Conservation (phyloP, 2,329 filamentous ascomycete species). For the Penicillium sp. region DNA sequence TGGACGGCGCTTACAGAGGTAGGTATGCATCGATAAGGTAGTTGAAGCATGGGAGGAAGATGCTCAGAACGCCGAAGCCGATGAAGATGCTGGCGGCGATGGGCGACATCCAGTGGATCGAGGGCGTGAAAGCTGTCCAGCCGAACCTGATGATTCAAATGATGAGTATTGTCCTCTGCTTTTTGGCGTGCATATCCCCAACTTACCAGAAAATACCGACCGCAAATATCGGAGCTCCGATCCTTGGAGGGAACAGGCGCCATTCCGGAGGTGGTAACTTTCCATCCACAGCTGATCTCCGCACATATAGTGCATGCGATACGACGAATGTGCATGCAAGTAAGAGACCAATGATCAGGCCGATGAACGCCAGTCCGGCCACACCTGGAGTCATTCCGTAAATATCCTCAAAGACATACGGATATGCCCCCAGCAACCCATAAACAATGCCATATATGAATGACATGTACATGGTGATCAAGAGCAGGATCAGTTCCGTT, state of each 20-base stretch:
- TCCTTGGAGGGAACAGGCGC: constrained; percentile 58
- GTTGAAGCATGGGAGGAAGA: constrained; percentile 62
- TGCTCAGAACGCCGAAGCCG: constrained; percentile 61
- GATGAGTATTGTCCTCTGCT: background rate
- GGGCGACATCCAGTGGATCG: constrained; percentile 48
- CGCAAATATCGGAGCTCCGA: constrained; percentile 58
- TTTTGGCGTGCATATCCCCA: background rate
- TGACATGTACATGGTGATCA: constrained; percentile 44
- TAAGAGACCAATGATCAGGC: constrained; percentile 76
- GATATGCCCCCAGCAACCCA: constrained; percentile 42
- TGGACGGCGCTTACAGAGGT: constrained; percentile 56
- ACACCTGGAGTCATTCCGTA: constrained; percentile 72
- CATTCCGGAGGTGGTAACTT: constrained; percentile 61
- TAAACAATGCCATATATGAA: constrained; percentile 35
- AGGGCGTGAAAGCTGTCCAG: constrained; percentile 65
- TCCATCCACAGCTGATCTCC: constrained; percentile 71
- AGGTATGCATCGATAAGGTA: constrained; percentile 65
- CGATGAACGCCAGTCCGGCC: constrained; percentile 82
- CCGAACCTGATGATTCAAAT: constrained; percentile 54
- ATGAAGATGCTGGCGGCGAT: constrained; percentile 54
- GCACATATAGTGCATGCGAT: constrained; percentile 69
- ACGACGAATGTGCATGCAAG: constrained; percentile 70
- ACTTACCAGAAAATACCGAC: constrained; percentile 69
- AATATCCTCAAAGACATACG: constrained; percentile 50
- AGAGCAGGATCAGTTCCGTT: constrained; percentile 48